Evolutionary conservation across 2,329 filamentous ascomycete genomes (phyloP).

Genomic region (Alternaria incomplexa): DNA sequence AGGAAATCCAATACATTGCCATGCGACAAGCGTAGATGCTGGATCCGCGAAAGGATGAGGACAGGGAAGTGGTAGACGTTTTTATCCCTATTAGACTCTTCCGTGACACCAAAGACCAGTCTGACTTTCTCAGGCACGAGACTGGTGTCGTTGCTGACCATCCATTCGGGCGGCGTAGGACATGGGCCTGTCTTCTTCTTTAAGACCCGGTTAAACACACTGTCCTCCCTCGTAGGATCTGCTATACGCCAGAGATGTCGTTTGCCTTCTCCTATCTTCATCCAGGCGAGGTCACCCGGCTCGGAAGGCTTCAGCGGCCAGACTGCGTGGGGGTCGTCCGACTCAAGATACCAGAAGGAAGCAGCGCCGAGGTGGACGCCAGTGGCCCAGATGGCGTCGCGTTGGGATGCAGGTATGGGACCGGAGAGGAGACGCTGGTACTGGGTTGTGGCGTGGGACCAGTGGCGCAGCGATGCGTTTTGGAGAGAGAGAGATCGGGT

Average conservation of each 20-base stretch:
- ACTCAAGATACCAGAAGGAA: constrained; percentile 55
- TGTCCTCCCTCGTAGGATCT: constrained; percentile 57
- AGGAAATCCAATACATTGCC: constrained; percentile 55
- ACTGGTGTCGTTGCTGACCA: neutral
- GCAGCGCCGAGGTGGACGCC: constrained; percentile 56
- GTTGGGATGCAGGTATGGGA: constrained; percentile 47
- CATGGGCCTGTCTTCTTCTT: constrained; percentile 22
- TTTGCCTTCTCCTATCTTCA: constrained; percentile 64
- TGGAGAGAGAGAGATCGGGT: constrained; percentile 36
- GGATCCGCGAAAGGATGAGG: constrained; percentile 49
- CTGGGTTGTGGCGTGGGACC: constrained; percentile 56
- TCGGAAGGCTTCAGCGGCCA: constrained; percentile 62
- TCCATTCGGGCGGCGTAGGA: constrained; percentile 16
- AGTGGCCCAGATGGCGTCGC: constrained; percentile 56
- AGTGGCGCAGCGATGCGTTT: constrained; percentile 52
- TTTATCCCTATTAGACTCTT: constrained; percentile 21
- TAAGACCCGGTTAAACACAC: constrained; percentile 52
- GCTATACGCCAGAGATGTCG: constrained; percentile 59
- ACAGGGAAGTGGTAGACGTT: constrained; percentile 40
- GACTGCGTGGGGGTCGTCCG: constrained; percentile 51
- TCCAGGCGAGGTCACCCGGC: constrained; percentile 62
- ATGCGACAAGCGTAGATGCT: constrained; percentile 46
- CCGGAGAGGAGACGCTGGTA: constrained; percentile 54
- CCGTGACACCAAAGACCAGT: constrained; percentile 32
- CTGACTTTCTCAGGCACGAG: constrained; percentile 45